Evolutionary conservation across 2,329 filamentous ascomycete genomes (phyloP).

Genomic region (Colletotrichum godetiae): DNA sequence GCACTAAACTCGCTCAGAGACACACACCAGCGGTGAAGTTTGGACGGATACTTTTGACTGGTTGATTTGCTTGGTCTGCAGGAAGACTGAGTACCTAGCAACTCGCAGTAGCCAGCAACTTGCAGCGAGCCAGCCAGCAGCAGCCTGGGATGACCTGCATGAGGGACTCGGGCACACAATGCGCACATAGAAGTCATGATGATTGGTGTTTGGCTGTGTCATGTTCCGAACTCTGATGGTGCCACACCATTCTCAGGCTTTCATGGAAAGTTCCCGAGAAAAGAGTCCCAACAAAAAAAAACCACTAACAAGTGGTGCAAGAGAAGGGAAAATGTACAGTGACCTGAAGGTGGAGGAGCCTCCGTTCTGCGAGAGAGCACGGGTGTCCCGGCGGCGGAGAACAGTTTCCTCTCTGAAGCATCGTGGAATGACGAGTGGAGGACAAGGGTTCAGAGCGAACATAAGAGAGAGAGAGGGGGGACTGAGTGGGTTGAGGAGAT

Average conservation of each 20-base stretch:
- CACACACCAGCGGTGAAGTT: background rate
- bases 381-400: constrained; percentile 14
- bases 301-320: background rate
- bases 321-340: background rate
- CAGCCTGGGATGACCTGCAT: constrained; percentile 26
- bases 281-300: constrained; percentile 23
- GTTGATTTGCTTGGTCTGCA: background rate
- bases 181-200: constrained; percentile 21
- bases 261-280: constrained; percentile 23
- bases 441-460: background rate
- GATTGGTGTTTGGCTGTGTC: constrained; percentile 28
- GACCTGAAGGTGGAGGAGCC: background rate
- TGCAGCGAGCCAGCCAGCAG: background rate
- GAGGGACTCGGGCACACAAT: constrained; percentile 22
- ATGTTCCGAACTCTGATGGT: constrained; percentile 28
- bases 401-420: constrained; percentile 19
- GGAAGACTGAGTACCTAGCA: background rate
- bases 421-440: constrained; percentile 17
- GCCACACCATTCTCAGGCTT: constrained; percentile 14
- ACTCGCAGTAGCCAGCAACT: background rate
- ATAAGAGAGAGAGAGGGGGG: background rate
- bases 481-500: constrained; percentile 13
- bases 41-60: background rate
- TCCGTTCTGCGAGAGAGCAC: constrained; percentile 17
- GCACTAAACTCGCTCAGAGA: constrained; percentile 7